A percentile compares a stretch with the other conserved stretches of the same genome.
Conservation (phyloP, 2,329 filamentous ascomycete genomes). For the Dichotomopilus funicola region DNA sequence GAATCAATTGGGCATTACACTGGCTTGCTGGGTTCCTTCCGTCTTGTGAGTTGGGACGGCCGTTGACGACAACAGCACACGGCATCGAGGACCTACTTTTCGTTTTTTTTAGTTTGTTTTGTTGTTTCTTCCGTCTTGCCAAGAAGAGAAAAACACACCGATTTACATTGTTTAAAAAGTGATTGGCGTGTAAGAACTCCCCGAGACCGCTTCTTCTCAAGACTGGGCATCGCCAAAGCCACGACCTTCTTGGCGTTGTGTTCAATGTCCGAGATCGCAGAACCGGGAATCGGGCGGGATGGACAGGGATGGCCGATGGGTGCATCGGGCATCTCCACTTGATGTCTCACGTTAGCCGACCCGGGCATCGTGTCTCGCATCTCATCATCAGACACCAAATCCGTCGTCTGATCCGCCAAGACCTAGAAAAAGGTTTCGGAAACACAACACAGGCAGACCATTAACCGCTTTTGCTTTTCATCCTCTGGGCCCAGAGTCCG, state of each 20-base stretch:
- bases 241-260: neutral
- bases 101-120: too few relatives aligned
- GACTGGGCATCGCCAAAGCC: neutral
- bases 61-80: neutral
- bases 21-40: neutral
- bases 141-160: too few relatives aligned
- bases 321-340: neutral
- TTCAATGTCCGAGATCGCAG: constrained; percentile 7
- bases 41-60: neutral
- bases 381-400: neutral
- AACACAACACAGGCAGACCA: too few relatives aligned
- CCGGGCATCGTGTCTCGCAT: too few relatives aligned
- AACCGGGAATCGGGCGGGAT: neutral
- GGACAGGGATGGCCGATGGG: neutral
- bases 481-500: constrained; percentile 17
- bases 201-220: neutral
- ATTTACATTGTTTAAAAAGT: too few relatives aligned
- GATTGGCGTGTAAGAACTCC: too few relatives aligned
- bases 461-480: constrained; percentile 1
- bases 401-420: too few relatives aligned
- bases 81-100: neutral
- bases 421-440: too few relatives aligned
- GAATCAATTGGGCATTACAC: neutral
- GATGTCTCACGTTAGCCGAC: too few relatives aligned
- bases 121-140: too few relatives aligned